Evolutionary conservation across 2,329 filamentous ascomycete species (phyloP), one percentile per base, ranked within the genome.

Genomic region (Beauveria australis): DNA sequence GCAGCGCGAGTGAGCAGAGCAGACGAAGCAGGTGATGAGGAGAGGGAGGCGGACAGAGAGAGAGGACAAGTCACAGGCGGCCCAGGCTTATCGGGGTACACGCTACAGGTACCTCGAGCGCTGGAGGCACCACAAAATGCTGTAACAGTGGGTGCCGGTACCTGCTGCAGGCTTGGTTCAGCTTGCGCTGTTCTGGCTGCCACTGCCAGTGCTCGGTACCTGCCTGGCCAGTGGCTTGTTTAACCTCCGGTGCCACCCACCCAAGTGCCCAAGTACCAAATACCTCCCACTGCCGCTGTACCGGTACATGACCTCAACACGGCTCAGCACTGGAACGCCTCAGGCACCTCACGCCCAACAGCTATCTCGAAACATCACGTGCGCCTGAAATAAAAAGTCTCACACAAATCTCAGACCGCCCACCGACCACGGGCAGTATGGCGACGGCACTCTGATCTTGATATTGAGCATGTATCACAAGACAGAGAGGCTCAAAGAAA

Each of bases 21-120:
- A 47, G 43, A 30, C 8, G 53, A 19, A 22, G 26, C 18, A 40
- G 9, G 24, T 6, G 40, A 19, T 4, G n/a, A 22, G 48, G 18
- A 51, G 48, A 22, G n/a, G 18, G 30, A 18, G 24, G 16, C 12
- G 26, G 18, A 16, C 24, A 49, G 24, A 19, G 26, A 33, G 48
- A 41, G 46, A 28, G 44, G 55, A 28, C 30, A 47, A 33, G 47
- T 51, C 56, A 52, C 56, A 59, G 56, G 56, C 46, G 33, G 46
- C 33, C 22, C n/a, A 19, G 46, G 46, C 18, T 10, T 16, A 43
- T 26, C 18, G 41, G 5, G 43, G 53, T 26, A 40, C 12, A 40
- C 14, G 53, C 41, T 48, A 48, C 53, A 47, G 53, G 43, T 37
- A 47, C 24, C 28, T n/a, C 16, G 6, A 24, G 26, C 26, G 43